Conservation (phyloP, 2,329 filamentous ascomycete species). For the Colletotrichum scovillei region DNA sequence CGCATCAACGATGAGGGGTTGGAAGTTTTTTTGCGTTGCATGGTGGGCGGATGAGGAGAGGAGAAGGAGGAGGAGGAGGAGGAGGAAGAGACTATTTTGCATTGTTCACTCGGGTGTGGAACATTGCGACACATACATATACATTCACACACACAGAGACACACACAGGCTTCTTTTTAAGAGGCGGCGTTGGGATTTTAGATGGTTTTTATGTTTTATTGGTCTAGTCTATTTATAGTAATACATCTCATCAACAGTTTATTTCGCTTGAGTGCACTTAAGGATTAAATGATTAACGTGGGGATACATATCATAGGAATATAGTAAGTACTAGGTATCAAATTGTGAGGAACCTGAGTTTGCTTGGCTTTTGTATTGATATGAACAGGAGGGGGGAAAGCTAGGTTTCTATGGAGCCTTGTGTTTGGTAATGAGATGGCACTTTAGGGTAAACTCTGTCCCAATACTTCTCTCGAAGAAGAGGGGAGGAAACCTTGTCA, state of each 20-base stretch:
- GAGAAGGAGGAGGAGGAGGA: too few relatives aligned
- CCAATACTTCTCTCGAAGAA: background rate
- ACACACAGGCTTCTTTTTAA: background rate
- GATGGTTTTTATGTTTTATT: background rate
- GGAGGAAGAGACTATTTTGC: background rate
- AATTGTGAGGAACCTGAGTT: too few relatives aligned
- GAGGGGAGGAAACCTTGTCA: background rate
- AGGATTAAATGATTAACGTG: background rate
- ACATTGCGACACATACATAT: background rate
- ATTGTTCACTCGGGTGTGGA: background rate
- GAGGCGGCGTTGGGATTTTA: constrained; percentile 5
- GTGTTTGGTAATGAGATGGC: too few relatives aligned
- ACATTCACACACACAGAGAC: background rate
- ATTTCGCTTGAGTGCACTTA: too few relatives aligned
- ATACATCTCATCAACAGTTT: background rate
- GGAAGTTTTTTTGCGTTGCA: background rate
- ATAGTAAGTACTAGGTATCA: too few relatives aligned
- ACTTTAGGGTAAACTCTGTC: background rate
- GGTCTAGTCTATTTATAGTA: background rate
- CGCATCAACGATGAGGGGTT: background rate
- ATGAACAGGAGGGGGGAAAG: too few relatives aligned
- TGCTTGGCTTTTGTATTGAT: too few relatives aligned
- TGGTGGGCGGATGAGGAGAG: background rate
- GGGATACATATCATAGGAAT: background rate
- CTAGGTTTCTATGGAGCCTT: too few relatives aligned